These are phyloP conservation scores for Otatea glauca DNA, from an alignment of 176 grass and related monocot genomes.

Conservation along the genomic window DNA sequence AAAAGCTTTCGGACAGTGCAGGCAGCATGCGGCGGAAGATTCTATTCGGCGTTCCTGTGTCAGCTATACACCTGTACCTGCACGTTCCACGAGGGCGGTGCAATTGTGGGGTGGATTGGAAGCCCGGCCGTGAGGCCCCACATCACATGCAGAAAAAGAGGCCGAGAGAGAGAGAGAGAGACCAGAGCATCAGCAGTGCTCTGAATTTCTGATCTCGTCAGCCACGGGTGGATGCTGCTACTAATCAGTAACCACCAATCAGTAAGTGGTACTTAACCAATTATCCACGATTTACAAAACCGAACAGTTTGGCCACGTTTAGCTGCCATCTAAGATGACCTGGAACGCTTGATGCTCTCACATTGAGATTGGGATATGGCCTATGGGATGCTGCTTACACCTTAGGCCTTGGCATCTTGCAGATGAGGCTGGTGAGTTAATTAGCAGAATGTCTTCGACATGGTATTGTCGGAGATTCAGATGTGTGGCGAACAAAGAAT, in stretches of 20 bases:
- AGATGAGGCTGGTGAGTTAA: neutral
- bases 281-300: neutral
- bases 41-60: neutral
- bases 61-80: conserved; percentile 36
- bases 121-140: neutral
- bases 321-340: neutral
- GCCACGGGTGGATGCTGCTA: neutral
- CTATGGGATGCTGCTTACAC: neutral
- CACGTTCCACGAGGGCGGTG: conserved; percentile 51
- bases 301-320: conserved; percentile 28
- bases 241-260: neutral
- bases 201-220: neutral
- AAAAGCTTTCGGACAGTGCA: neutral
- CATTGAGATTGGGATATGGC: neutral
- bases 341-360: neutral
- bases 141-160: conserved; percentile 21
- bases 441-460: neutral
- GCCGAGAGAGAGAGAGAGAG: neutral
- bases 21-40: conserved; percentile 37
- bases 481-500: neutral
- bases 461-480: neutral
- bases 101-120: neutral
- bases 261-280: neutral
- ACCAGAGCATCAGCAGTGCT: neutral
- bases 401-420: neutral